Evolutionary conservation across 2,329 filamentous ascomycete species (phyloP), one percentile per base, ranked within the genome.

Genomic region (Diplodia seriata): DNA sequence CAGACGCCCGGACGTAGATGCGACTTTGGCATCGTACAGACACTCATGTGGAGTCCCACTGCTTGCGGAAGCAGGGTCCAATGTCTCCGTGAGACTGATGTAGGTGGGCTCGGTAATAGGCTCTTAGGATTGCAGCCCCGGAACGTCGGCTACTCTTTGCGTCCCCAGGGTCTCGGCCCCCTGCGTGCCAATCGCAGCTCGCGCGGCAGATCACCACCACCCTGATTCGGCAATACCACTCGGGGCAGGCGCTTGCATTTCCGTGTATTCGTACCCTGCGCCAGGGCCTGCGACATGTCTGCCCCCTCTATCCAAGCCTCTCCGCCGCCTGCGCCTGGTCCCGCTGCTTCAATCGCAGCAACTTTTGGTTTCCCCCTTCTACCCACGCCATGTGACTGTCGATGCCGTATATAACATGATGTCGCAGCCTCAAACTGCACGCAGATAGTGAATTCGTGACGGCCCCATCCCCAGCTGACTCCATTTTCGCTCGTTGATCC

Each of bases 221-320:
- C 43, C 23, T 59, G 56, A 59, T 59, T 59, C 23, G 38, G 56
- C 38, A 59, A 59, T 47, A 8, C 7, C 36, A 33, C 43, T 59
- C 38, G 55, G 56, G 56, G 29, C 56, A 59, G 56, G 56, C 57
- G 40, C 57, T 53, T 51, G 59, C 47, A 63, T 63, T 63, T 62
- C n/a, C 47, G 59, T 63, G 47, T 63, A 36, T 63, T 63, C 47
- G 36, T 38, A 40, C 59, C 47, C 59, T 49, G 59, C 59, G 43
- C 31, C 59, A 23, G 59, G 59, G 59, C 59, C 59, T 63, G 59
- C 59, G 43, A 63, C 59, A 63, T 51, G 18, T 38, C 9, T 36
- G 53, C 8, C 29, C 20, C 36, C 23, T 51, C 43, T 63, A 51
- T 49, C 59, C 59, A 51, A 53, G 20, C 59, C 59, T 20, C 47